Conservation (phyloP, 306 rosid genomes). For the Cucurbita ficifolia region DNA sequence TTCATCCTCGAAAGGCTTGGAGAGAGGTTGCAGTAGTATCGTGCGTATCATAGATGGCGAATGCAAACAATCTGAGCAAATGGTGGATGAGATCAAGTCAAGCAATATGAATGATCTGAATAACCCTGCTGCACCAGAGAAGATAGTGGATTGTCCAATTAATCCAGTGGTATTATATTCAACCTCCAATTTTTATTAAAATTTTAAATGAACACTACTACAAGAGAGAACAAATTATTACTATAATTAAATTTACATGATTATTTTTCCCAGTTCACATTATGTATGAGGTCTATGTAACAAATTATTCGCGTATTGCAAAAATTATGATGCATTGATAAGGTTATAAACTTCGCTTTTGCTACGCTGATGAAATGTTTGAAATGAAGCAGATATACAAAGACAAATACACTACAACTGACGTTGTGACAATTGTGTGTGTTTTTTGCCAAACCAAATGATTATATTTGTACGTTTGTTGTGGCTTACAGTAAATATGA, state of each 20-base stretch:
- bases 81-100: conserved; percentile 16
- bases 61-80: conserved; percentile 14
- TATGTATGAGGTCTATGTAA: not conserved
- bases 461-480: not conserved
- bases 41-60: conserved; percentile 13
- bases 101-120: conserved; percentile 18
- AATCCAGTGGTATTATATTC: conserved; percentile 22
- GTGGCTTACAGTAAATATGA: not conserved
- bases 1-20: conserved; percentile 15
- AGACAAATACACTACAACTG: not conserved
- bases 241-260: not conserved
- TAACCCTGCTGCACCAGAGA: conserved; percentile 21
- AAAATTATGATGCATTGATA: not conserved
- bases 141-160: conserved; percentile 12
- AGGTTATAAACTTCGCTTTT: not conserved
- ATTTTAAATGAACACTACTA: not conserved
- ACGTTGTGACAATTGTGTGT: not conserved
- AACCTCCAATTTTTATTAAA: not conserved
- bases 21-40: conserved; percentile 12
- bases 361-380: not conserved
- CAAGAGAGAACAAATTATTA: not conserved
- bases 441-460: not conserved
- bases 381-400: not conserved
- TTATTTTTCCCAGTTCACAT: not conserved
- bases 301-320: not conserved